Evolutionary conservation across 768 basidiomycete genomes (phyloP), one percentile per base, ranked within the genome.

Genomic region (Dacryopinax primogenitus): DNA sequence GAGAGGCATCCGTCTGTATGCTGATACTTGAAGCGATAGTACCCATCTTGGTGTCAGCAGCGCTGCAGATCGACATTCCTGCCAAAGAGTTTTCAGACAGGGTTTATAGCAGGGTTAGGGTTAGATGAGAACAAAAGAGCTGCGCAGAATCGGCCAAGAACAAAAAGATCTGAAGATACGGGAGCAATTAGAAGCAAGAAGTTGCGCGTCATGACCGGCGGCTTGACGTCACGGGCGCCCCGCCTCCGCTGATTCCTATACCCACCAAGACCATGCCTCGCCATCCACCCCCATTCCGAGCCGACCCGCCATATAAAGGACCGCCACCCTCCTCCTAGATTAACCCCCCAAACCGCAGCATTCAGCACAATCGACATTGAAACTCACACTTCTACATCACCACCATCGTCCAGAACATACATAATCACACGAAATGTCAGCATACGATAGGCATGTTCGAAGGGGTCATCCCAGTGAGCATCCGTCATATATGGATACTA

Each of bases 381-480:
- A n/a, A n/a, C 4, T 23, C 4, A 23, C 41, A 44, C 41, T 18
- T 18, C 18, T 44, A 15, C n/a, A 15, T 18, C 41, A 44, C 18
- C 51, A 13, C 9, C 51, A 30, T 28, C 51, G 51, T 11, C 45
- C n/a, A 7, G 23, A 9, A 28, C 23, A 32, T 13, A 3, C 51
- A 4, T 4, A 23, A 13, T 58, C 30, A 58, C 6, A 4, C 30
- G 51, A 6, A 23, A 58, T 58, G 51, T 58, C 51, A 3, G 68
- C 72, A 58, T 65, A 77, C 64, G 76, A 79, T 66, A 70, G 73
- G 44, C 75, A 77, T 66, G 73, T 84, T 62, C 77, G 80, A 69
- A 75, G 78, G 65, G 84, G 83, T 21, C 83, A 84, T 69, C 80
- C 84, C 13, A 77, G 84, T 86, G 71, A 28, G 26, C 13, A n/a